Conservation (phyloP, 2,329 filamentous ascomycete genomes). For the Trichoderma atroviride region DNA sequence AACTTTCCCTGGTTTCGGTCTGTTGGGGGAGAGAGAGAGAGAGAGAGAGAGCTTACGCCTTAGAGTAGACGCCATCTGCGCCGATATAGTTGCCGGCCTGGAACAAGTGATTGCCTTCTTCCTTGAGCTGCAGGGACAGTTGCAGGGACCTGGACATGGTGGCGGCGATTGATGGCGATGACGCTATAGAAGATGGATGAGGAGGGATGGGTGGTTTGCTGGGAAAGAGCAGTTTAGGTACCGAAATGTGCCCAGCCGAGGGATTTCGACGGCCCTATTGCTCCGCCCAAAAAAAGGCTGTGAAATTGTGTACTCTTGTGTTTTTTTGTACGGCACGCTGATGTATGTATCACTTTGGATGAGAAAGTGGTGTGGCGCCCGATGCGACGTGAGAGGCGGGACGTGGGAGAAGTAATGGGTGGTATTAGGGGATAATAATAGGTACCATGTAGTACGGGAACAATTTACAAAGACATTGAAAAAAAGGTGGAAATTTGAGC, state of each 20-base stretch:
- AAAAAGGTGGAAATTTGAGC: neutral
- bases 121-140: conserved; percentile 52
- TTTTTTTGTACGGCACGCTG: neutral
- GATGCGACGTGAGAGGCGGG: neutral
- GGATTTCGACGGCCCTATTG: neutral
- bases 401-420: neutral
- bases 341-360: conserved; percentile 4
- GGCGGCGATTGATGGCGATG: neutral
- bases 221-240: neutral
- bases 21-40: neutral
- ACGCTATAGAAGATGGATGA: neutral
- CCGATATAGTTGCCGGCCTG: conserved; percentile 63
- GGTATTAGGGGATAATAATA: neutral
- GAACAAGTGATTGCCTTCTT: conserved; percentile 67
- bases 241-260: neutral
- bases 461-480: neutral
- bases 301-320: neutral
- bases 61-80: conserved; percentile 72
- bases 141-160: conserved; percentile 42
- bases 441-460: too few species aligned
- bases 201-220: neutral
- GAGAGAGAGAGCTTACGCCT: conserved; percentile 59
- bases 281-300: neutral
- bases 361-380: neutral
- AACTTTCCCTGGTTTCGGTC: too few species aligned